Base-by-base conservation (phyloP, 768 basidiomycete species). In the Macrolepiota fuliginosa region DNA sequence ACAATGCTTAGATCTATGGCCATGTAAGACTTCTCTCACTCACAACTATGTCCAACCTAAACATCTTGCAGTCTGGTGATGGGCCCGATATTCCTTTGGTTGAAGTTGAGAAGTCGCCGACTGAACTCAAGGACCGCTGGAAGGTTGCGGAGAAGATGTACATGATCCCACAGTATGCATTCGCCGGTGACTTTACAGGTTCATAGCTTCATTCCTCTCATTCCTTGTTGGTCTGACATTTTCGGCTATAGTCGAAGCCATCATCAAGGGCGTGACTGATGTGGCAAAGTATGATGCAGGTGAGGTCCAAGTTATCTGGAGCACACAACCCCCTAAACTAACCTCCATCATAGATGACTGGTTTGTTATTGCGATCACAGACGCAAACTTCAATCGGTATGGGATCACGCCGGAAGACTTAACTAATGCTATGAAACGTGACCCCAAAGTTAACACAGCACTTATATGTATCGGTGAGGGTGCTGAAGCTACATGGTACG, bases 301-400 rank as follows among this genome's bases (percentile, higher is more conserved):
- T 84, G 39, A 49, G 22, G 42, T 22, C 25, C 2, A 13, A 25
- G 17, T 40, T 15, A 9, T 37, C 55, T 29, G 6, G 12, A 27
- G 24, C 25, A n/a, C 60, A 0, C 27, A 19, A 29, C 22, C 25
- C 36, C 19, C 3, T 36, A 47, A 19, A 37, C 56, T 36, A 54
- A 29, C 29, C 39, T 37, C 11, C 15, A 12, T 35, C 51, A 1
- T 59, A 85, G 87, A 89, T 65, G 87, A 88, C 61, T 88, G 85
- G 84, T 87, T 87, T 68, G 86, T 88, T 17, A 87, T 89, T 62
- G 82, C 85, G 3, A 82, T 89, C 51, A 88, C 88, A 12, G 87
- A 89, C 67, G 88, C 87, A 7, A 89, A 88, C 71, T 88, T 88
- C 62, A 81, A 76, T 24, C 76, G 86, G 42, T 89, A 89, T 68